Conservation (phyloP, 2,329 filamentous ascomycete species). For the Aspergillus ibericus region DNA sequence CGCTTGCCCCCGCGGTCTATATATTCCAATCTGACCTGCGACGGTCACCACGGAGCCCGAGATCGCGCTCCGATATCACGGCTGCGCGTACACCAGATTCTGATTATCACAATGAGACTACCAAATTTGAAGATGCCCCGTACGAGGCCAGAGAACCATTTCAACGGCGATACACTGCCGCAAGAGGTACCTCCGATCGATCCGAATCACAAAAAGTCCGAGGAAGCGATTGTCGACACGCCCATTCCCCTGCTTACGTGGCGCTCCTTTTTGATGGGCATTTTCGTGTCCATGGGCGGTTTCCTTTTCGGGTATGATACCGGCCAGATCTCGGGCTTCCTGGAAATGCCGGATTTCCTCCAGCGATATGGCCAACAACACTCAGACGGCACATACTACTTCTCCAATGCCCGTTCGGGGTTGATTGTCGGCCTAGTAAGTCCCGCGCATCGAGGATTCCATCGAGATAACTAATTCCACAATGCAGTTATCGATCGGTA, state of each 20-base stretch:
- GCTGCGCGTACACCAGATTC: neutral
- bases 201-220: neutral
- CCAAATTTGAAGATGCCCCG: neutral
- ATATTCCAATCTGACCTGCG: neutral
- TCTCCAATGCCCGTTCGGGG: conserved; percentile 44
- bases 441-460: neutral
- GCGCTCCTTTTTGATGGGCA: conserved; percentile 31
- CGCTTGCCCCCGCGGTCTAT: neutral
- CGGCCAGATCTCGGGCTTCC: conserved; percentile 34
- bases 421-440: conserved; percentile 45
- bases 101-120: neutral
- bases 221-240: conserved; percentile 21
- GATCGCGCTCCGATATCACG: too few species aligned
- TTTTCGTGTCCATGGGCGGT: conserved; percentile 11
- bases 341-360: conserved; percentile 45
- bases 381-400: conserved; percentile 33
- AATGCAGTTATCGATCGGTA: conserved; percentile 44
- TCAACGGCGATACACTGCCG: neutral
- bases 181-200: neutral
- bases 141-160: neutral
- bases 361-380: conserved; percentile 36
- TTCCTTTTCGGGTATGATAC: conserved; percentile 16
- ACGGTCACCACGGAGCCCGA: neutral
- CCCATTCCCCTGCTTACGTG: conserved; percentile 38
- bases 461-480: neutral